Evolutionary conservation across 1,284 basidiomycete species (phyloP).

Genomic region (Melanopsichium pennsylvanicum): DNA sequence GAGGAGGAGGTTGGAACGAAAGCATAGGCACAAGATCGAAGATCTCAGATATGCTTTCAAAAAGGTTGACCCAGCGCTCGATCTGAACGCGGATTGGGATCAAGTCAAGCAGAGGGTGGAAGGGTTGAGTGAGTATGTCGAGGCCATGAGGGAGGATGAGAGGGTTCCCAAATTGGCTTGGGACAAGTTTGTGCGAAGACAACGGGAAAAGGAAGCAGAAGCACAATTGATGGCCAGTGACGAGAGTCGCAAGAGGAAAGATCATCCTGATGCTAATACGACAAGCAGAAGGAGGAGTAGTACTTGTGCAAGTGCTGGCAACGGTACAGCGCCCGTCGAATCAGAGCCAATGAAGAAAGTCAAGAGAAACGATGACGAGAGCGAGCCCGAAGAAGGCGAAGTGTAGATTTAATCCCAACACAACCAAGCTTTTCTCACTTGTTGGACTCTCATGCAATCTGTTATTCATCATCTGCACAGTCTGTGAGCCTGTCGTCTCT

Average conservation of each 20-base stretch:
- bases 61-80: conserved; percentile 77
- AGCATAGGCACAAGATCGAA: conserved; percentile 85
- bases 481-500: too few species aligned
- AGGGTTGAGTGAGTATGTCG: conserved; percentile 34
- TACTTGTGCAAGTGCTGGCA: background rate
- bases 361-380: conserved; percentile 15
- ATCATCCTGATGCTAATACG: background rate
- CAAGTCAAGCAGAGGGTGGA: conserved; percentile 18
- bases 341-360: conserved; percentile 4
- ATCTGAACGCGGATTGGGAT: conserved; percentile 40
- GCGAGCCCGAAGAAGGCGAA: conserved; percentile 43
- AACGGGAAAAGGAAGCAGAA: conserved; percentile 42
- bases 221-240: too few species aligned
- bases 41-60: conserved; percentile 94
- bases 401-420: too few species aligned
- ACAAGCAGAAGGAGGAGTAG: background rate
- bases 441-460: too few species aligned
- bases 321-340: background rate
- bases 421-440: too few species aligned
- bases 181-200: conserved; percentile 59
- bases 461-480: too few species aligned
- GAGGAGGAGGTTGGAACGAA: conserved; percentile 83
- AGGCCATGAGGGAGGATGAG: conserved; percentile 38
- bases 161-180: conserved; percentile 52
- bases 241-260: conserved; percentile 25